phyloP scores from a whole-genome alignment of 2,329 filamentous ascomycete genomes.

The Scedosporium minutisporum region DNA sequence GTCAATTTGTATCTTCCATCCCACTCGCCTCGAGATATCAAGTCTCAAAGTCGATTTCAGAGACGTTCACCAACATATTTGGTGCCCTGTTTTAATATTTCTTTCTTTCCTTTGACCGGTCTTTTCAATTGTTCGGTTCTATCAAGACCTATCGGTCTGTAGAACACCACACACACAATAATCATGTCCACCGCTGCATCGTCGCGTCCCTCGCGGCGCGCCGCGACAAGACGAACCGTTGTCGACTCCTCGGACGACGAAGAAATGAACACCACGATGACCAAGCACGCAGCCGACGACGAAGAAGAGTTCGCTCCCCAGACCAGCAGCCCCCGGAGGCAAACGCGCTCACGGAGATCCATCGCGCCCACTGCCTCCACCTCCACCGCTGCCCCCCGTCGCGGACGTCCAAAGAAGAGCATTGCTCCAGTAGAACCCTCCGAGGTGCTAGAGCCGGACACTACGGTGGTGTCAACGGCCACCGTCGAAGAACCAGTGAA shows the following conservation, averaged over 20 bases:
- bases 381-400: slow-evolving; percentile 33
- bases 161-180: neutral
- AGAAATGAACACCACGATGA: slow-evolving; percentile 49
- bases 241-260: slow-evolving; percentile 77
- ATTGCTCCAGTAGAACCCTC: slow-evolving; percentile 25
- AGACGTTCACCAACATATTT: neutral
- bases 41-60: neutral
- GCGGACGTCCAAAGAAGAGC: slow-evolving; percentile 32
- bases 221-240: slow-evolving; percentile 56
- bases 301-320: slow-evolving; percentile 77
- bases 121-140: neutral
- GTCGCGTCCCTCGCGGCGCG: slow-evolving; percentile 29
- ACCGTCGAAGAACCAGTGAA: slow-evolving; percentile 21
- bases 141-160: neutral
- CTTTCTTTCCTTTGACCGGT: neutral
- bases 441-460: slow-evolving; percentile 23
- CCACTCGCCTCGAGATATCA: neutral
- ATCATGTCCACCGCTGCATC: slow-evolving; percentile 27
- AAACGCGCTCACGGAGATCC: slow-evolving; percentile 31
- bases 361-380: slow-evolving; percentile 38
- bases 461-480: slow-evolving; percentile 19
- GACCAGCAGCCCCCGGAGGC: slow-evolving; percentile 47
- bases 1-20: neutral
- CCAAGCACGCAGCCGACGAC: slow-evolving; percentile 42
- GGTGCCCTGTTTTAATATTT: neutral